phyloP scores from a whole-genome alignment of 2,329 filamentous ascomycete genomes.

The Daldinia sp. region DNA sequence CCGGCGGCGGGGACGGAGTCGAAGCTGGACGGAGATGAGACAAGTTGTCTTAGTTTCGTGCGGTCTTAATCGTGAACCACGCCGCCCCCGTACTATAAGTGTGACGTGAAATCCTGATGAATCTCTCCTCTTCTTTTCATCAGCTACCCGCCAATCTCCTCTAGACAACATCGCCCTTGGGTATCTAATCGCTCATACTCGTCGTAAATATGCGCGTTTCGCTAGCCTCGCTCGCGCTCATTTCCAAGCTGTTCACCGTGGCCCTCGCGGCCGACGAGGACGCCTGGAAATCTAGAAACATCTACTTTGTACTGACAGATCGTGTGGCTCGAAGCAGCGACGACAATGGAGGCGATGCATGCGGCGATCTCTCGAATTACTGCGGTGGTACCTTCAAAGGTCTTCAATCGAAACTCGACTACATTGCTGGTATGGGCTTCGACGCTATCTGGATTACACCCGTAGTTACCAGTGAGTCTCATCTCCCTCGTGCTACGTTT shows the following conservation, averaged over 20 bases:
- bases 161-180: neutral
- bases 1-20: constrained; percentile 12
- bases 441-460: constrained; percentile 67
- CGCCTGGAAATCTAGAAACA: constrained; percentile 62
- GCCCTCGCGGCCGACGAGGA: constrained; percentile 43
- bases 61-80: neutral
- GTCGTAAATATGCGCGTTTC: constrained; percentile 27
- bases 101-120: neutral
- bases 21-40: neutral
- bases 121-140: neutral
- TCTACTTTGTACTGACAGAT: constrained; percentile 67
- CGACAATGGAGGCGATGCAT: constrained; percentile 54
- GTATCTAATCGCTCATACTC: neutral
- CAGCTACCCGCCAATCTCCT: neutral
- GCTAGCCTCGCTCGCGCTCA: constrained; percentile 17
- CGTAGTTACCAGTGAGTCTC: constrained; percentile 55
- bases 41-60: neutral
- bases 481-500: neutral
- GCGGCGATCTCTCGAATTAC: constrained; percentile 55
- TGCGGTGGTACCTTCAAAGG: constrained; percentile 70
- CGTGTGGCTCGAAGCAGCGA: constrained; percentile 60
- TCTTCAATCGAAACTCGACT: constrained; percentile 66
- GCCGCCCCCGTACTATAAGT: neutral
- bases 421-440: constrained; percentile 69
- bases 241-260: constrained; percentile 12